These are phyloP conservation scores for Neurospora sp. DNA, from an alignment of 495 filamentous ascomycete genomes.

Conservation along the genomic window DNA sequence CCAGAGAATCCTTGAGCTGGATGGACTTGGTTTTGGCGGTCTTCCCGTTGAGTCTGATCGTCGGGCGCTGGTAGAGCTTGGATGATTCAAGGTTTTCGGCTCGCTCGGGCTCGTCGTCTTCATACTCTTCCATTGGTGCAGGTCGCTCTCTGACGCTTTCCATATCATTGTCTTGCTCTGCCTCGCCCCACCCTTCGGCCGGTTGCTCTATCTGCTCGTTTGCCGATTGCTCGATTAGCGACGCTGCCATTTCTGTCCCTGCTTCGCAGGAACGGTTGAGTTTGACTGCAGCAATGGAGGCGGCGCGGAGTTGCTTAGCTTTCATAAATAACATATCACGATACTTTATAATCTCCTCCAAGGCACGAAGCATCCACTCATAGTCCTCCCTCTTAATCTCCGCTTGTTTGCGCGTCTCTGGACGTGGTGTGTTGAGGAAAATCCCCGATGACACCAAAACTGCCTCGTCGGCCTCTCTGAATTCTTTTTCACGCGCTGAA, in stretches of 20 bases:
- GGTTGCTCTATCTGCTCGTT: background rate
- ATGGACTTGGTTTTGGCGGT: background rate
- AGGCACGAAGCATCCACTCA: background rate
- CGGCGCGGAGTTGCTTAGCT: background rate
- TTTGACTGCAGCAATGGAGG: background rate
- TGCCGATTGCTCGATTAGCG: background rate
- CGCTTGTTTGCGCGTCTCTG: background rate
- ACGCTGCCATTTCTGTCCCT: background rate
- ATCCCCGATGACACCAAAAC: background rate
- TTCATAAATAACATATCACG: background rate
- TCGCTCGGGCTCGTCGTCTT: background rate
- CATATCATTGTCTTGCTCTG: background rate
- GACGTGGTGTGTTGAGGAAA: background rate
- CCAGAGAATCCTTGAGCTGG: background rate
- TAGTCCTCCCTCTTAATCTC: background rate
- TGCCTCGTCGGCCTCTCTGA: background rate
- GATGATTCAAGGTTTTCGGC: background rate
- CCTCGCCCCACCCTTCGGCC: background rate
- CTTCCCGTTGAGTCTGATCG: background rate
- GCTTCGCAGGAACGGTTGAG: background rate
- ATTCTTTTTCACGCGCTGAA: background rate
- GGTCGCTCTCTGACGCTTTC: background rate
- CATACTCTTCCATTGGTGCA: background rate
- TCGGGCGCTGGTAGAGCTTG: background rate
- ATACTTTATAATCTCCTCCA: background rate